Percentiles rank a stretch among this genome's conserved stretches.
Evolutionary conservation across 2,329 filamentous ascomycete genomes (phyloP).

Genomic region (Ophiostoma populinum): DNA sequence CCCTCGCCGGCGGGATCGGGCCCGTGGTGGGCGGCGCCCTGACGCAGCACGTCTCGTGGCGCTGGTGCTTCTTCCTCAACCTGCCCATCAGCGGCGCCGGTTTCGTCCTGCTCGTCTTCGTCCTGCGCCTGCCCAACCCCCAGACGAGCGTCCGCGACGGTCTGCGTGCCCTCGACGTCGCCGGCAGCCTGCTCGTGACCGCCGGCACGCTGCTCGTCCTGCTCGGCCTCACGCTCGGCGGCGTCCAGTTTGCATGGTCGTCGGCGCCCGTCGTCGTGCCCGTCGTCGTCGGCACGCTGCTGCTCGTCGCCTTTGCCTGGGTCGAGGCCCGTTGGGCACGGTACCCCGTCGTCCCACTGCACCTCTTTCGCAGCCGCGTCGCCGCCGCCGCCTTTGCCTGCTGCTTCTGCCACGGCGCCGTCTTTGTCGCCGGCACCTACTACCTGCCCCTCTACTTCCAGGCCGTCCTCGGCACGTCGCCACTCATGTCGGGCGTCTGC

Average conservation of each 20-base stretch:
- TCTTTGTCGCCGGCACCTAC: conserved; percentile 64
- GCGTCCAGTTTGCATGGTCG: conserved; percentile 55
- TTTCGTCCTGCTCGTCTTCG: conserved; percentile 35
- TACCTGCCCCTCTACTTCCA: conserved; percentile 80
- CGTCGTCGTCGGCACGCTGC: conserved; percentile 52
- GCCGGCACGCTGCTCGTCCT: conserved; percentile 74
- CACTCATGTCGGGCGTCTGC: conserved; percentile 59
- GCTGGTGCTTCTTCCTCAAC: conserved; percentile 57
- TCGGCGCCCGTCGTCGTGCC: conserved; percentile 62
- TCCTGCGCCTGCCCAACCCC: conserved; percentile 52
- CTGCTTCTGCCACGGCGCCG: conserved; percentile 56
- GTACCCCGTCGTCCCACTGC: conserved; percentile 62
- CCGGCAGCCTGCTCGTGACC: conserved; percentile 41
- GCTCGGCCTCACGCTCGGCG: conserved; percentile 72
- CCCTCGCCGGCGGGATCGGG: conserved; percentile 45
- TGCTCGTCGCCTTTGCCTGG: conserved; percentile 47
- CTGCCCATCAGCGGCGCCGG: conserved; percentile 22
- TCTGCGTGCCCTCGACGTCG: conserved; percentile 44
- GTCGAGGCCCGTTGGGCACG: conserved; percentile 58
- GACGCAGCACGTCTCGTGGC: conserved; percentile 38
- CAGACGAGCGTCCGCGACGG: conserved; percentile 44
- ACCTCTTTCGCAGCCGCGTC: conserved; percentile 47
- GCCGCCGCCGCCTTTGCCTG: conserved; percentile 49
- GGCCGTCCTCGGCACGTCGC: conserved; percentile 48
- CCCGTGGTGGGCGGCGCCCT: conserved; percentile 45